Base-by-base conservation (phyloP, 1,139 yeast species). In the Geotrichum carabidarum region DNA sequence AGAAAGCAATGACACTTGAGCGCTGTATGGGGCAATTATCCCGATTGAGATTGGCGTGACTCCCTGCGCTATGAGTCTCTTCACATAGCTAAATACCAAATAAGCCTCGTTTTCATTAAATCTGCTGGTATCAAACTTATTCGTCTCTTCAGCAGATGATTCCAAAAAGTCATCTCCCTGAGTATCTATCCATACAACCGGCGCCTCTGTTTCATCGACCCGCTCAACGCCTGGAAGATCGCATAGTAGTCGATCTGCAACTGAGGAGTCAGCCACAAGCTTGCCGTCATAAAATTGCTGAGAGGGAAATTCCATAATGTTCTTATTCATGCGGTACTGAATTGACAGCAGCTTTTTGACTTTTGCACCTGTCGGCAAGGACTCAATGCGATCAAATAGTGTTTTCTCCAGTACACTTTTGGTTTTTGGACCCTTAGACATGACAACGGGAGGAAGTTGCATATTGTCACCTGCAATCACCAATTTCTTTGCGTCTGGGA, bases 251-350 rank as follows among this genome's bases (percentile, higher is more conserved):
- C 81, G 78, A 14, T 71, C 65, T 8, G 77, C 76, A 7, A 89
- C 95, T 0, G 81, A 71, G 0, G 71, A 73, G 59, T 77, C 86
- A 0, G 98, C 95, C 32, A 69, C 70, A 35, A 93, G 74, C 61
- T 79, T 71, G 1, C 82, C 81, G 3, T 75, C 77, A 66, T 93
- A 93, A 64, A 91, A 72, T 48, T 76, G 77, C 15, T 71, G 60
- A 0, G 96, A 88, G 0, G 97, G 86, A 63, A 88, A 93, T 52
- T 74, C 72, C 95, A 90, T 88, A 34, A 93, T 89, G 17, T 71
- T 68, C 35, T 76, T 71, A 67, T 89, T 86, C 98, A 93, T 90
- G 59, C 98, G 76, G 66, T 93, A 93, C 67, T 93, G 99, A 1
- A 82, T 78, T 58, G 87, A 78, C 56, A 93, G 74, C 57, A 86